Evolutionary conservation across 2,329 filamentous ascomycete species (phyloP).

Genomic region (Pestalotiopsis sp.): DNA sequence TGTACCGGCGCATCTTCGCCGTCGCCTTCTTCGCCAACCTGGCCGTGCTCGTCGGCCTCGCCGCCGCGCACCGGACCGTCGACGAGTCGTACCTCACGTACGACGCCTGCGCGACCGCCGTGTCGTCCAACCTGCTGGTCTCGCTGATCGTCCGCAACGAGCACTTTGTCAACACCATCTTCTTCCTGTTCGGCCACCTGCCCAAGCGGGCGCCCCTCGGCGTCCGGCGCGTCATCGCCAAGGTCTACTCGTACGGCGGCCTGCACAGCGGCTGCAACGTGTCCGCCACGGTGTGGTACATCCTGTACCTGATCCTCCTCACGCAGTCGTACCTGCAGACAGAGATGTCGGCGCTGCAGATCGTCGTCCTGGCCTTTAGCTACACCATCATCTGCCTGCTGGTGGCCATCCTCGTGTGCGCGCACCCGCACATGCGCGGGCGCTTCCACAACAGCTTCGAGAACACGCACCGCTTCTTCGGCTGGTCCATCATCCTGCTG

Average conservation of each 20-base stretch:
- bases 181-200: slow-evolving; percentile 41
- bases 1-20: slow-evolving; percentile 44
- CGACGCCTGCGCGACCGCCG: slow-evolving; percentile 14
- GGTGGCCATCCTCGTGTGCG: slow-evolving; percentile 48
- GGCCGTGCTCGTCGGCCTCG: slow-evolving; percentile 23
- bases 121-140: slow-evolving; percentile 38
- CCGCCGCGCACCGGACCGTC: neutral
- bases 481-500: slow-evolving; percentile 54
- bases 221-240: slow-evolving; percentile 46
- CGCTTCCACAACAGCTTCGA: slow-evolving; percentile 60
- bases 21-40: slow-evolving; percentile 41
- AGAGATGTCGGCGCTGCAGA: neutral
- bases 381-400: slow-evolving; percentile 51
- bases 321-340: slow-evolving; percentile 22
- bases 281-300: slow-evolving; percentile 49
- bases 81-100: slow-evolving; percentile 4
- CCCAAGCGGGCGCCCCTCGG: slow-evolving; percentile 45
- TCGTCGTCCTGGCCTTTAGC: slow-evolving; percentile 35
- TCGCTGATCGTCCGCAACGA: slow-evolving; percentile 49
- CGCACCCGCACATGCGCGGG: slow-evolving; percentile 53
- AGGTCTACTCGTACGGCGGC: slow-evolving; percentile 57
- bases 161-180: slow-evolving; percentile 49
- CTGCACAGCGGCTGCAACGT: slow-evolving; percentile 54
- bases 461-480: slow-evolving; percentile 57
- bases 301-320: slow-evolving; percentile 36